These are phyloP conservation scores for Candida piceae DNA, from an alignment of 805 yeast genomes.

Conservation along the genomic window DNA sequence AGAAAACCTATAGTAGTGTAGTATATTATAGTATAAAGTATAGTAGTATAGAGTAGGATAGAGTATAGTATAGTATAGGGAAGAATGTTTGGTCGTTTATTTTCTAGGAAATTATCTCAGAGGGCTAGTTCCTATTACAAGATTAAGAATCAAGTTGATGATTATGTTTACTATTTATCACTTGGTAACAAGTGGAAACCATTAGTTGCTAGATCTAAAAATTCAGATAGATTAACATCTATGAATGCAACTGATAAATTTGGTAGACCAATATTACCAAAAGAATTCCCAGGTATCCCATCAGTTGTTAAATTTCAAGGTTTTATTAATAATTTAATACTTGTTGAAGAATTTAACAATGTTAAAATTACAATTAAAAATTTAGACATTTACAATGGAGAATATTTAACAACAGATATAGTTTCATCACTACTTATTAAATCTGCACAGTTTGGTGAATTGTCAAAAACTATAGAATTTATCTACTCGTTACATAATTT, in stretches of 20 bases:
- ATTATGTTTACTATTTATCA: constrained; percentile 22
- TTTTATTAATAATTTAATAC: constrained; percentile 21
- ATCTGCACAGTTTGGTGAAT: constrained; percentile 19
- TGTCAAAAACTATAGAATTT: constrained; percentile 14
- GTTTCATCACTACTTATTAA: constrained; percentile 25
- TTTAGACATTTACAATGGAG: constrained; percentile 14
- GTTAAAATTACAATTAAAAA: constrained; percentile 12
- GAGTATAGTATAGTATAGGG: too few relatives aligned
- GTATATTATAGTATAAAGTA: too few relatives aligned
- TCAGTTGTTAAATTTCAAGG: constrained; percentile 19
- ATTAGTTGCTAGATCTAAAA: constrained; percentile 21
- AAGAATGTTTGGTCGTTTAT: too few relatives aligned
- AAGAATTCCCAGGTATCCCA: constrained; percentile 22
- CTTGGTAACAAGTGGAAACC: constrained; percentile 20
- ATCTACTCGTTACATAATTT: constrained; percentile 18
- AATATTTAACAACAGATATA: constrained; percentile 18
- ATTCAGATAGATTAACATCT: constrained; percentile 17
- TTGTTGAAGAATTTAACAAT: constrained; percentile 20
- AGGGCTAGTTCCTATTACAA: constrained; percentile 10
- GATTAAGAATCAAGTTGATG: constrained; percentile 27
- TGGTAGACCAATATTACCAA: constrained; percentile 26
- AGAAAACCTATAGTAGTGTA: too few relatives aligned
- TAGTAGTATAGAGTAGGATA: too few relatives aligned
- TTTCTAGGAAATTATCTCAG: too few relatives aligned
- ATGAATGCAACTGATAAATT: constrained; percentile 20